Conservation (phyloP, 768 basidiomycete genomes). For the Exsudoporus frostii region DNA sequence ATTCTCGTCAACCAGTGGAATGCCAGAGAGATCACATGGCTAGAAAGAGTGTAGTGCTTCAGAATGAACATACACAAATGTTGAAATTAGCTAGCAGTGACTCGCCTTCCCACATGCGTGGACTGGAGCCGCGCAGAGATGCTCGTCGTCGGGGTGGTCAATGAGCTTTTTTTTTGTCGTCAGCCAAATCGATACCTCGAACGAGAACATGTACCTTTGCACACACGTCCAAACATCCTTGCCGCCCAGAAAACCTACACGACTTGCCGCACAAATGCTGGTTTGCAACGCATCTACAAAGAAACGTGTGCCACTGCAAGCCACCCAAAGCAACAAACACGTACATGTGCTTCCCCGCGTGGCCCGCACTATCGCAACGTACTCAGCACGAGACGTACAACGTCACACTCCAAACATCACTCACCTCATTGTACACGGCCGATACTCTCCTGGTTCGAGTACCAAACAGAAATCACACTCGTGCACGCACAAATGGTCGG, state of each 20-base stretch:
- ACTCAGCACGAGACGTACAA: background rate
- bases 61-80: background rate
- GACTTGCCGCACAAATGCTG: constrained; percentile 53
- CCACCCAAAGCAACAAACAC: constrained; percentile 1
- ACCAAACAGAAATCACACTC: constrained; percentile 40
- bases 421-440: constrained; percentile 46
- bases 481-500: constrained; percentile 45
- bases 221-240: constrained; percentile 52
- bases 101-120: constrained; percentile 57
- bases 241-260: constrained; percentile 44
- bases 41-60: constrained; percentile 11
- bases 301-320: background rate
- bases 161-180: constrained; percentile 36
- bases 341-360: constrained; percentile 54
- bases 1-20: constrained; percentile 30
- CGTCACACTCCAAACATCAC: constrained; percentile 16
- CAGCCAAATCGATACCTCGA: background rate
- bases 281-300: constrained; percentile 48
- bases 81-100: background rate
- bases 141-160: constrained; percentile 46
- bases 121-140: constrained; percentile 49
- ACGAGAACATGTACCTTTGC: constrained; percentile 53
- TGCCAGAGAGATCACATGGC: constrained; percentile 40
- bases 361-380: constrained; percentile 46
- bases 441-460: constrained; percentile 29